Conservation (phyloP, 2,329 filamentous ascomycete species). For the Pseudocercospora fijiensis region DNA sequence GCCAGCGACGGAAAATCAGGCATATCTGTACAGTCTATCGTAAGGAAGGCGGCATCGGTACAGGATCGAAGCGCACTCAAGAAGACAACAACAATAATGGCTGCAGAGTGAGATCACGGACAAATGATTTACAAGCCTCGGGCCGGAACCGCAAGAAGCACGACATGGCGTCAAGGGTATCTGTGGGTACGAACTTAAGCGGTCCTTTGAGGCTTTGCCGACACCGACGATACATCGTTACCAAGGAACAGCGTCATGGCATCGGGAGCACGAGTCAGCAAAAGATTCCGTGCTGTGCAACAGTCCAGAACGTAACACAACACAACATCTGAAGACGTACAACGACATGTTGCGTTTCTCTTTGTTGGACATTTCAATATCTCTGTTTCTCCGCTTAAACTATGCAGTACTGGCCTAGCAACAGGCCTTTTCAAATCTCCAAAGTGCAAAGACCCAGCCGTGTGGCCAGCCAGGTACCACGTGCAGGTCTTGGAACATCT, state of each 20-base stretch:
- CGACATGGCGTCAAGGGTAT: background rate
- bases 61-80: background rate
- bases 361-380: background rate
- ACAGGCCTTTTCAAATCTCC: too few relatives aligned
- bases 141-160: background rate
- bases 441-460: background rate
- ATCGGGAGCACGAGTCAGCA: background rate
- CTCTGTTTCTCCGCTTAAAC: background rate
- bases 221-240: background rate
- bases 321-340: too few relatives aligned
- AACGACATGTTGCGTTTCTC: background rate
- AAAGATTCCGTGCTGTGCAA: too few relatives aligned
- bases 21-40: conserved; percentile 41
- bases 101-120: conserved; percentile 3
- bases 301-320: too few relatives aligned
- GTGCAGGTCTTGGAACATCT: background rate
- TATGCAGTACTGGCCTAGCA: background rate
- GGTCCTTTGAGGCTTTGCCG: too few relatives aligned
- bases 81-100: background rate
- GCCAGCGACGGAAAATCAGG: conserved; percentile 55
- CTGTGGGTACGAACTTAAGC: background rate
- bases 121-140: conserved; percentile 3
- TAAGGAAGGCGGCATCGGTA: background rate
- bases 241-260: background rate
- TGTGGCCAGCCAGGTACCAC: background rate